Percentiles rank a stretch among this genome's conserved stretches.
These are phyloP conservation scores for Trichoderma aggressivum DNA, from an alignment of 2,329 filamentous ascomycete genomes.

Conservation along the genomic window DNA sequence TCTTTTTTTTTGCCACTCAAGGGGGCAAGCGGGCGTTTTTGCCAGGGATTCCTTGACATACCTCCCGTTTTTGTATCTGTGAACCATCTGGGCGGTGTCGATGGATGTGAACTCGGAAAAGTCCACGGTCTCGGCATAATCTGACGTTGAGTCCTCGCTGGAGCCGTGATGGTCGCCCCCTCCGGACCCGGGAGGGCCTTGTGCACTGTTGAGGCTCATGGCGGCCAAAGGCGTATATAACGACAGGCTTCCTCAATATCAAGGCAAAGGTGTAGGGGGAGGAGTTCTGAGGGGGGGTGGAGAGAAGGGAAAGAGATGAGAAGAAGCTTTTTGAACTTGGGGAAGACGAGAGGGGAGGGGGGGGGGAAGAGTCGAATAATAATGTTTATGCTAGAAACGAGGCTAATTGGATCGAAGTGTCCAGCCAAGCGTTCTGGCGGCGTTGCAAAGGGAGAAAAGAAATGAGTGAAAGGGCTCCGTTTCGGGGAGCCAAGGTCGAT, in stretches of 20 bases:
- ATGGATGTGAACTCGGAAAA: constrained; percentile 42
- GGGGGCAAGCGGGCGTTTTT: neutral
- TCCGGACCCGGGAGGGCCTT: constrained; percentile 17
- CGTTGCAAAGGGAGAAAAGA: neutral
- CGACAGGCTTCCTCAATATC: neutral
- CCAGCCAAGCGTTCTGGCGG: neutral
- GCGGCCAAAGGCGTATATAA: neutral
- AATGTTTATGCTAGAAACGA: neutral
- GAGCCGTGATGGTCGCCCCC: constrained; percentile 24
- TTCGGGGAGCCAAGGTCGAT: constrained; percentile 8
- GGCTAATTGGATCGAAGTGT: neutral
- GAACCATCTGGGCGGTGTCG: constrained; percentile 31
- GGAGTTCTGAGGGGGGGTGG: neutral
- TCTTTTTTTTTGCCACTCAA: neutral
- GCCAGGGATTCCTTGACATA: constrained; percentile 20
- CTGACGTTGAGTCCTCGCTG: constrained; percentile 35
- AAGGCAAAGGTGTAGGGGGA: neutral
- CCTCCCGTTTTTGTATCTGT: constrained; percentile 39
- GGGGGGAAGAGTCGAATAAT: neutral
- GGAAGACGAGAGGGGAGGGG: neutral
- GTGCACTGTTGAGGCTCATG: neutral
- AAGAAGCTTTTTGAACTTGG: neutral
- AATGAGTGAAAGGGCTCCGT: neutral
- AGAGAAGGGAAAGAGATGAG: neutral
- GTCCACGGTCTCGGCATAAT: constrained; percentile 37